phyloP scores from a whole-genome alignment of 2,329 filamentous ascomycete genomes.

The Cucurbitaria berberidis region DNA sequence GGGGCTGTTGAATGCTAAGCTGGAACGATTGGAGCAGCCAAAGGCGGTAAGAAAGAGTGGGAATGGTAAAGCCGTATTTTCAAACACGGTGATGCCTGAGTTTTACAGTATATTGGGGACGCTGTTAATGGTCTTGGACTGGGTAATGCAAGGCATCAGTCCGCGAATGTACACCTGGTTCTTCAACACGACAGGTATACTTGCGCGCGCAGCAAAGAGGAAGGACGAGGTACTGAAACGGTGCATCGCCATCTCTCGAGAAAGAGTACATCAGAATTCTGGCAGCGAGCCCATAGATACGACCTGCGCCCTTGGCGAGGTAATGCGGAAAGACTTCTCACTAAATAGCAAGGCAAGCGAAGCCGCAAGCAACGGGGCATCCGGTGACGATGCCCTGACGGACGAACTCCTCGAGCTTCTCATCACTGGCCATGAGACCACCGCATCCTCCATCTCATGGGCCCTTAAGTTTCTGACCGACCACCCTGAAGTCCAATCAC shows the following conservation, averaged over 20 bases:
- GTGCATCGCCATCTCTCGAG: background rate
- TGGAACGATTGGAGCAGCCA: background rate
- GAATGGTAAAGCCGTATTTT: background rate
- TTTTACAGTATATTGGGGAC: slow-evolving; percentile 1
- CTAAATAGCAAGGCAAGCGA: background rate
- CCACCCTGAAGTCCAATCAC: slow-evolving; percentile 2
- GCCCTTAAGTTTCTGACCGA: slow-evolving; percentile 12
- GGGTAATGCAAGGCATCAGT: slow-evolving; percentile 9
- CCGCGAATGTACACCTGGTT: slow-evolving; percentile 4
- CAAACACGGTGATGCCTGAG: background rate
- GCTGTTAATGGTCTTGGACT: slow-evolving; percentile 3
- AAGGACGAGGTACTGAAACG: slow-evolving; percentile 4
- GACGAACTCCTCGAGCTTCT: slow-evolving; percentile 15
- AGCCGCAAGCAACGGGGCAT: background rate
- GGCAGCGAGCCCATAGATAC: background rate
- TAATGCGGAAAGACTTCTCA: background rate
- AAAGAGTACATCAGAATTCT: background rate
- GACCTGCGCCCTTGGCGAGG: slow-evolving; percentile 7
- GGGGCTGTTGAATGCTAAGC: background rate
- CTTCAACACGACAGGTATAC: slow-evolving; percentile 5
- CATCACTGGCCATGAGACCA: slow-evolving; percentile 16
- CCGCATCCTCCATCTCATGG: slow-evolving; percentile 10
- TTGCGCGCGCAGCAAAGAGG: slow-evolving; percentile 1
- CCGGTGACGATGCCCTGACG: background rate
- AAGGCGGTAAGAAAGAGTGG: background rate